These are phyloP conservation scores for Zancudomyces culisetae DNA, from an alignment of 371 early-diverging fungal species.

Conservation along the genomic window DNA sequence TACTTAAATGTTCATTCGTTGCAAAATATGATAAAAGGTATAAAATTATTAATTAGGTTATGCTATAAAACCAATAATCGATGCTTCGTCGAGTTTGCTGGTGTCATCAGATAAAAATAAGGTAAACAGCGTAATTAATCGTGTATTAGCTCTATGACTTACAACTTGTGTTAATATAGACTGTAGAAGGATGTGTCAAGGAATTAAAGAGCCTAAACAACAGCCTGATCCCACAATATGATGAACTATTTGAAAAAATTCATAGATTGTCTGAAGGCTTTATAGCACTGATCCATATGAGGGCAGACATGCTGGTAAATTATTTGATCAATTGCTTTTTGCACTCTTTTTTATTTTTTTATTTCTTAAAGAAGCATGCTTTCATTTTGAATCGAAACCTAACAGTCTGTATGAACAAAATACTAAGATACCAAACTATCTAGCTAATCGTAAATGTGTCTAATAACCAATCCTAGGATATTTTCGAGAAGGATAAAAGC, in stretches of 20 bases:
- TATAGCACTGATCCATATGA: slow-evolving; percentile 47
- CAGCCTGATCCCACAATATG: slow-evolving; percentile 38
- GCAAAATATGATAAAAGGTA: not conserved
- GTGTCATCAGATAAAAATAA: not conserved
- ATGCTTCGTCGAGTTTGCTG: not conserved
- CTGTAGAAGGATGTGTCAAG: not conserved
- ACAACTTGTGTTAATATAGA: not conserved
- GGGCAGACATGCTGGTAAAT: slow-evolving; percentile 42
- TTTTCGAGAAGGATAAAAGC: slow-evolving; percentile 4
- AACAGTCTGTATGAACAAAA: no score
- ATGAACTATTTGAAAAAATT: slow-evolving; percentile 46
- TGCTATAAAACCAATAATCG: not conserved
- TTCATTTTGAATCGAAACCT: no score
- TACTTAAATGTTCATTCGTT: not conserved
- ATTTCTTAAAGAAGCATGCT: no score
- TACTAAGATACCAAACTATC: no score
- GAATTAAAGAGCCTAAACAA: slow-evolving; percentile 23
- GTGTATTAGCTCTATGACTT: not conserved
- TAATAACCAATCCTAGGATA: not conserved
- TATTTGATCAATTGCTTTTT: not conserved
- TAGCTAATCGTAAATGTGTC: not conserved
- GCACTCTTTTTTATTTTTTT: no score
- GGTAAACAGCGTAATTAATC: not conserved
- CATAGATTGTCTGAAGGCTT: slow-evolving; percentile 53
- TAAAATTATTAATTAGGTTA: not conserved